phyloP scores from a whole-genome alignment of 192 early-diverging fungal genomes.

The Chytriomyces sp. region DNA sequence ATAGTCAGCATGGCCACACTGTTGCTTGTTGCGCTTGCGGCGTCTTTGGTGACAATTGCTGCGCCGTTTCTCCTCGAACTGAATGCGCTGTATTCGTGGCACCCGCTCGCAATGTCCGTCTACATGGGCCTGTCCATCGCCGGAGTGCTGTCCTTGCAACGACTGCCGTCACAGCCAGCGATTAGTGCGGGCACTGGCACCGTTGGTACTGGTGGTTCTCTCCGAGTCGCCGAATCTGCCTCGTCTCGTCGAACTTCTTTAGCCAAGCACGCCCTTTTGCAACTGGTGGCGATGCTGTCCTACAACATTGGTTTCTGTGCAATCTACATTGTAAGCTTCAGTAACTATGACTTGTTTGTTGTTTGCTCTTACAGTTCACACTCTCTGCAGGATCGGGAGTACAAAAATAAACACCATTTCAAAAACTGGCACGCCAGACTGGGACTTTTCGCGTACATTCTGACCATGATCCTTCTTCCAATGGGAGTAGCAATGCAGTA shows the following conservation, averaged over 20 bases:
- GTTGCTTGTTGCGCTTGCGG: neutral
- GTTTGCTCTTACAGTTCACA: neutral
- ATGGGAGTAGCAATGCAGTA: constrained; percentile 13
- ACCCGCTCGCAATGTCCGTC: constrained; percentile 20
- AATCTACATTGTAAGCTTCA: constrained; percentile 9
- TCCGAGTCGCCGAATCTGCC: neutral
- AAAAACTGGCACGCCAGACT: neutral
- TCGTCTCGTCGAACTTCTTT: neutral
- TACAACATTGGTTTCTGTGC: constrained; percentile 22
- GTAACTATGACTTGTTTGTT: neutral
- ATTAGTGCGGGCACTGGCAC: neutral
- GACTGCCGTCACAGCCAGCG: neutral
- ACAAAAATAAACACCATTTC: constrained; percentile 22
- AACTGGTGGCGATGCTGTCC: neutral
- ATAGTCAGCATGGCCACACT: neutral
- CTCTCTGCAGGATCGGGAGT: neutral
- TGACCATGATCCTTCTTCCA: neutral
- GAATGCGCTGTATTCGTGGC: constrained; percentile 3
- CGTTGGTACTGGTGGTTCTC: neutral
- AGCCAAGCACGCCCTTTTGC: constrained; percentile 9
- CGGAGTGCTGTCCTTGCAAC: neutral
- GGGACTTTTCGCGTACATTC: constrained; percentile 3
- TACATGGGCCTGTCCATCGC: constrained; percentile 1
- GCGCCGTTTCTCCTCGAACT: neutral
- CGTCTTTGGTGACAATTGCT: neutral